A percentile compares a stretch with the other conserved stretches of the same genome.
phyloP scores from a whole-genome alignment of 1,139 yeast genomes.

The Yamadazyma sp. region DNA sequence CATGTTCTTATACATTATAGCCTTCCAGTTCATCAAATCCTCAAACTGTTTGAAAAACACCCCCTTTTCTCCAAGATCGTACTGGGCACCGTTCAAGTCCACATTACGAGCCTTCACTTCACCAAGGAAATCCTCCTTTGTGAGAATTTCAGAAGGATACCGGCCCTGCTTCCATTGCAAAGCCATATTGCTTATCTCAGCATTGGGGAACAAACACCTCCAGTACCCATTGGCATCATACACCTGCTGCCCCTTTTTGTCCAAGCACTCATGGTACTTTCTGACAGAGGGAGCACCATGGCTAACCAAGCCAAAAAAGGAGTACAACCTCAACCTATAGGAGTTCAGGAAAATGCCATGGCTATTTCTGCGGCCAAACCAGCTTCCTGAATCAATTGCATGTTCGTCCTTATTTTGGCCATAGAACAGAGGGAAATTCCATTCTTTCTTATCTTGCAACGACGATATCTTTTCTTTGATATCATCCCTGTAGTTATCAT shows the following conservation, averaged over 20 bases:
- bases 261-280: constrained; percentile 62
- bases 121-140: constrained; percentile 49
- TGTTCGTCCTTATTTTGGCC: constrained; percentile 5
- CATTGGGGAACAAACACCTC: constrained; percentile 80
- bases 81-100: constrained; percentile 15
- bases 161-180: constrained; percentile 29
- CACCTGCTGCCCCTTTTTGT: constrained; percentile 62
- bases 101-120: constrained; percentile 19
- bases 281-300: constrained; percentile 62
- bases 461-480: background rate
- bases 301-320: constrained; percentile 48
- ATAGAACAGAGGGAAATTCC: constrained; percentile 9
- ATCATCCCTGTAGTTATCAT: background rate
- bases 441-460: constrained; percentile 1
- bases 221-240: constrained; percentile 85
- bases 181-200: constrained; percentile 38
- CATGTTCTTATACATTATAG: constrained; percentile 48
- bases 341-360: background rate
- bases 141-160: constrained; percentile 34
- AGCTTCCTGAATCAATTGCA: background rate
- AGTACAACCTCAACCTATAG: background rate
- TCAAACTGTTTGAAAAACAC: constrained; percentile 58
- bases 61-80: constrained; percentile 43
- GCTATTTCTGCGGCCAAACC: background rate
- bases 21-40: constrained; percentile 67